phyloP scores from a whole-genome alignment of 495 filamentous ascomycete species.

The Penicillium alfredii region DNA sequence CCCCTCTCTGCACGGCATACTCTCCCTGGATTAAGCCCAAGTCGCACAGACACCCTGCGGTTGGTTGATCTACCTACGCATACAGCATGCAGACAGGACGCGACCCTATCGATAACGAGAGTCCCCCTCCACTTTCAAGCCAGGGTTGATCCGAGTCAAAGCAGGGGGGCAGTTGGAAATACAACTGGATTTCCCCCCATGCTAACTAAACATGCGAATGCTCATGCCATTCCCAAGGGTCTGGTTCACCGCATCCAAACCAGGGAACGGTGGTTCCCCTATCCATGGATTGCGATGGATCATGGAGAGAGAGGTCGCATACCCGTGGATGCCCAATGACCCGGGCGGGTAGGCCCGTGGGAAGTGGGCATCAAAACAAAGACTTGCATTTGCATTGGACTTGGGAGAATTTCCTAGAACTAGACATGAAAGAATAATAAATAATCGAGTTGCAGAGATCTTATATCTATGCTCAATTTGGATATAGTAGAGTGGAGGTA shows the following conservation, averaged over 20 bases:
- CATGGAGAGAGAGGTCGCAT: too few species aligned
- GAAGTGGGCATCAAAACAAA: conserved; percentile 1
- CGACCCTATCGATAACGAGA: conserved; percentile 19
- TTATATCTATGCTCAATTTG: too few species aligned
- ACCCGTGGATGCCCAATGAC: conserved; percentile 19
- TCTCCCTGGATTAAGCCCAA: conserved; percentile 1
- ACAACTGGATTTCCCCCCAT: too few species aligned
- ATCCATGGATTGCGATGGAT: conserved; percentile 16
- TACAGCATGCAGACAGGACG: conserved; percentile 9
- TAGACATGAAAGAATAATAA: too few species aligned
- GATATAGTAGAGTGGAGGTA: too few species aligned
- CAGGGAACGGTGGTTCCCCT: neutral
- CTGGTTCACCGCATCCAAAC: conserved; percentile 13
- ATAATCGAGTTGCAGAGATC: too few species aligned
- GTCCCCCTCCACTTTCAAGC: conserved; percentile 16
- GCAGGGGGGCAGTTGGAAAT: too few species aligned
- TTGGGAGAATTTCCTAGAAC: too few species aligned
- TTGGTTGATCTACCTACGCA: too few species aligned
- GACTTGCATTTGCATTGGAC: too few species aligned
- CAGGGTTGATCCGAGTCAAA: conserved; percentile 8
- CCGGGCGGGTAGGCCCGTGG: conserved; percentile 20
- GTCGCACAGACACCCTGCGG: conserved; percentile 14
- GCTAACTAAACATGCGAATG: too few species aligned
- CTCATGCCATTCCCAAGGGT: too few species aligned
- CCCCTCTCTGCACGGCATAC: conserved; percentile 5